Evolutionary conservation across 306 rosid species (phyloP).

Genomic region (Sicyos edulis): DNA sequence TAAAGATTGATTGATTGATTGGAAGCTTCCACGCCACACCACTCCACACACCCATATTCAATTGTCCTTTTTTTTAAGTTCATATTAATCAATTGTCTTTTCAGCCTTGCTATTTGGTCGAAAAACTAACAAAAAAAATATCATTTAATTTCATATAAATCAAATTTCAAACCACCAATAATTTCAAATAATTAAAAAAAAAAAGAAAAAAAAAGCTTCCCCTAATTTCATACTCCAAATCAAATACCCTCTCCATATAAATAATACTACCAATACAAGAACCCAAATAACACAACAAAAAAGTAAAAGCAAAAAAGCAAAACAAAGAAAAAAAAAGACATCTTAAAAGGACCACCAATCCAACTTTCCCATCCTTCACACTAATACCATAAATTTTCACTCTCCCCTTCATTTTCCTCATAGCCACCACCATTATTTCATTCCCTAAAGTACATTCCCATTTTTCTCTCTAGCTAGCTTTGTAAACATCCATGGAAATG

Average conservation of each 20-base stretch:
- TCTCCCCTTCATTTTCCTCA: neutral
- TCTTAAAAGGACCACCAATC: constrained; percentile 12
- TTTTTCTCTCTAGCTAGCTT: neutral
- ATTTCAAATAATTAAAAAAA: no score
- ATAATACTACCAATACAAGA: neutral
- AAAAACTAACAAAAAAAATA: neutral
- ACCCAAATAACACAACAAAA: neutral
- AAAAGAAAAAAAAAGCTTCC: no score
- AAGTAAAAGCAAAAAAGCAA: neutral
- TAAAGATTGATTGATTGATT: neutral
- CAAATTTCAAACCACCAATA: neutral
- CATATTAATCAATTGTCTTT: neutral
- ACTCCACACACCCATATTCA: neutral
- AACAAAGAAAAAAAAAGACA: neutral
- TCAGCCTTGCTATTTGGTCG: neutral
- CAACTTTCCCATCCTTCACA: neutral
- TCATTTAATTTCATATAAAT: neutral
- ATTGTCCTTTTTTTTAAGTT: neutral
- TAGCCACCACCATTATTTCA: neutral
- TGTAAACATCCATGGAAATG: neutral
- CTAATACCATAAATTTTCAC: neutral
- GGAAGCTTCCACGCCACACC: neutral
- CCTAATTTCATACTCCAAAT: neutral
- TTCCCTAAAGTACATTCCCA: neutral
- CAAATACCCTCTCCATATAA: neutral